Evolutionary conservation across 257 asterid genomes (phyloP).

Genomic region (Plantago ovata): DNA sequence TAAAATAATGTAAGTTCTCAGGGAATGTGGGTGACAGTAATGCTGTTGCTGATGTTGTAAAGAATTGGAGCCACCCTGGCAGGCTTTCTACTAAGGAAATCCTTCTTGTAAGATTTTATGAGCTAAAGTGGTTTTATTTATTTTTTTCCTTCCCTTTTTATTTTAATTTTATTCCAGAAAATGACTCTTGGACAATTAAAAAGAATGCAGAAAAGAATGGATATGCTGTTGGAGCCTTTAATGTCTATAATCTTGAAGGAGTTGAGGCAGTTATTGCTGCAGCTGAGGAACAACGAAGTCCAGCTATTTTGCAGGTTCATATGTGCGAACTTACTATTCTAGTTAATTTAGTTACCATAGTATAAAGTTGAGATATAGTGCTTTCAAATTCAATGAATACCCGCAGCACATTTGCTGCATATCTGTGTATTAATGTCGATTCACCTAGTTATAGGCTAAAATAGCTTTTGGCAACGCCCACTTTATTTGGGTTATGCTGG

Average conservation of each 20-base stretch:
- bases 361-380: neutral
- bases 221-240: conserved; percentile 94
- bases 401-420: too few species aligned
- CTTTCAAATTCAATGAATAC: neutral
- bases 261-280: conserved; percentile 93
- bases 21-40: conserved; percentile 95
- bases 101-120: conserved; percentile 59
- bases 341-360: neutral
- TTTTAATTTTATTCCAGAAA: conserved; percentile 8
- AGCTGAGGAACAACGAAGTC: conserved; percentile 83
- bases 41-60: conserved; percentile 88
- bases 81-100: conserved; percentile 75
- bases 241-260: conserved; percentile 92
- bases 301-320: conserved; percentile 93
- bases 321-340: conserved; percentile 16
- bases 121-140: conserved; percentile 10
- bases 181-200: conserved; percentile 26
- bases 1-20: conserved; percentile 30
- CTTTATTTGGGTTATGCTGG: too few species aligned
- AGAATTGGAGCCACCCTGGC: conserved; percentile 64
- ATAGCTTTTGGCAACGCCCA: too few species aligned
- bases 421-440: too few species aligned
- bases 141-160: too few species aligned
- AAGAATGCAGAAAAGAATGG: conserved; percentile 88
- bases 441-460: too few species aligned